These are phyloP conservation scores for Raffaelea arxii DNA, from an alignment of 2,329 filamentous ascomycete genomes.

Conservation along the genomic window DNA sequence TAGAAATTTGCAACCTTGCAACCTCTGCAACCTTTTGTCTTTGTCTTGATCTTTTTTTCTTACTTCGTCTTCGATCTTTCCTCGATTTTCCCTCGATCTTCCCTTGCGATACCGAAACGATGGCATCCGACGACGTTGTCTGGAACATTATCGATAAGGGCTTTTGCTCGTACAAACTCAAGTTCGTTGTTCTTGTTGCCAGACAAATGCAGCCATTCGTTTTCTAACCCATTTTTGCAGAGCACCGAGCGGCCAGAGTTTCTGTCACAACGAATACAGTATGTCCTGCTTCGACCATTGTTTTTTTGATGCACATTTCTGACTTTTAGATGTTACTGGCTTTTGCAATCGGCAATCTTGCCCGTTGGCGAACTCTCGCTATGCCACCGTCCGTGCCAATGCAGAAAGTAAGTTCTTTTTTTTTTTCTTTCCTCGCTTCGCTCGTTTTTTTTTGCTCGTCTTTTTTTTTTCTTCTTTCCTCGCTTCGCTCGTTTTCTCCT, in stretches of 20 bases:
- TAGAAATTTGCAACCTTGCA: neutral
- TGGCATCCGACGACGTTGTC: conserved; percentile 92
- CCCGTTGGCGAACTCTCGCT: conserved; percentile 81
- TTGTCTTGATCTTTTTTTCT: neutral
- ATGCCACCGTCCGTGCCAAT: conserved; percentile 82
- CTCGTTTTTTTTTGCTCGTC: neutral
- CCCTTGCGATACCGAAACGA: conserved; percentile 23
- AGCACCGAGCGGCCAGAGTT: conserved; percentile 71
- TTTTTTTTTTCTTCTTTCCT: neutral
- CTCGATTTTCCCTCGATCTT: neutral
- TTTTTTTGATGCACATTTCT: neutral
- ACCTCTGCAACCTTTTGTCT: too few relatives aligned
- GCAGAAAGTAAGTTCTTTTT: conserved; percentile 30
- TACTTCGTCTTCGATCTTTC: neutral
- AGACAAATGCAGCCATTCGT: neutral
- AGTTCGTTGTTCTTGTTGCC: conserved; percentile 39
- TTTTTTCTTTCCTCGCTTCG: neutral
- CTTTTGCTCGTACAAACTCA: conserved; percentile 91
- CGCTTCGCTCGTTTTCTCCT: neutral
- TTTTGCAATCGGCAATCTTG: conserved; percentile 61
- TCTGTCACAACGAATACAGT: conserved; percentile 94
- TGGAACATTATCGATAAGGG: conserved; percentile 96
- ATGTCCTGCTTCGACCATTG: neutral
- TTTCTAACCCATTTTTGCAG: conserved; percentile 11
- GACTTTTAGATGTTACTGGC: conserved; percentile 24